These are phyloP conservation scores for Clathrus columnatus DNA, from an alignment of 768 basidiomycete genomes.

Conservation along the genomic window DNA sequence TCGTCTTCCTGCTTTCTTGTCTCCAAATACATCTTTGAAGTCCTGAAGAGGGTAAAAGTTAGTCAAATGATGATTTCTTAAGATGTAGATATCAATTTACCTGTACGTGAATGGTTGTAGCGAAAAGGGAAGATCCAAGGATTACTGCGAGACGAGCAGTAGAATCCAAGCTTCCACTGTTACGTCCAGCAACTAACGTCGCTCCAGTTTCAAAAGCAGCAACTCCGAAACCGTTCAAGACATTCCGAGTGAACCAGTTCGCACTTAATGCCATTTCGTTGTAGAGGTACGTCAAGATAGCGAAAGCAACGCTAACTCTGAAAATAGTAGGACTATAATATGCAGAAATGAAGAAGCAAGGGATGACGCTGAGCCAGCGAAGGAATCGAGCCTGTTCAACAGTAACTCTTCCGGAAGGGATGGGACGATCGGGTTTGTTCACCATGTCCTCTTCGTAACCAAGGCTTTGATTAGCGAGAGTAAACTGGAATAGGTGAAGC, in stretches of 20 bases:
- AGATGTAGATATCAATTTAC: too few relatives aligned
- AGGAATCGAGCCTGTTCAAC: not conserved
- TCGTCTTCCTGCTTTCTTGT: conserved; percentile 15
- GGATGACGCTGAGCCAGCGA: not conserved
- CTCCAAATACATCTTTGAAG: conserved; percentile 20
- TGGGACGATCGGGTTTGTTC: conserved; percentile 25
- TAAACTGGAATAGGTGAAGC: conserved; percentile 23
- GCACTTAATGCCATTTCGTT: conserved; percentile 2
- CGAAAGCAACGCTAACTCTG: not conserved
- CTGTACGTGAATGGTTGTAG: not conserved
- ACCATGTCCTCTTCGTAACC: conserved; percentile 19
- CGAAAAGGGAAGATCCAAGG: not conserved
- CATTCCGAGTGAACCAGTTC: conserved; percentile 5
- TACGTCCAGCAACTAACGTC: not conserved
- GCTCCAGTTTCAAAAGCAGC: conserved; percentile 2
- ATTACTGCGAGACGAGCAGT: too few relatives aligned
- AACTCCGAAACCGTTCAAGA: not conserved
- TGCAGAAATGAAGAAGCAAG: conserved; percentile 1
- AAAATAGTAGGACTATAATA: conserved; percentile 1
- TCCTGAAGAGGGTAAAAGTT: conserved; percentile 15
- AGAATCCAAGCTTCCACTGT: not conserved
- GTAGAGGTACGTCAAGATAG: conserved; percentile 3
- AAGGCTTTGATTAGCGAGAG: conserved; percentile 23
- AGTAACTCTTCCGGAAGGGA: conserved; percentile 22
- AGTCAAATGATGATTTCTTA: not conserved